Conservation (phyloP, 306 rosid species). For the Lotus japonicus region DNA sequence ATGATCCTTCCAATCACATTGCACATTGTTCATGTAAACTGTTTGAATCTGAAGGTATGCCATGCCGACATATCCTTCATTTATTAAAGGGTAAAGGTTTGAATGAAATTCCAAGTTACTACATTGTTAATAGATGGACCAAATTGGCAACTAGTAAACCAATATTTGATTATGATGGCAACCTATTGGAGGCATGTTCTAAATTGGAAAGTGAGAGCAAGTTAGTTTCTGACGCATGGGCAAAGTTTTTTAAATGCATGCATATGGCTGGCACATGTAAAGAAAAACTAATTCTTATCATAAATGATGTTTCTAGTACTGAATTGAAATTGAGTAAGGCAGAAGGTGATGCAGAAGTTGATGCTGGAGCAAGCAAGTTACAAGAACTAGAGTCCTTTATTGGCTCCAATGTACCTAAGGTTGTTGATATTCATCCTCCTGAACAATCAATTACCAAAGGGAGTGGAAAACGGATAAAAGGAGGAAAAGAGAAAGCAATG, state of each 20-base stretch:
- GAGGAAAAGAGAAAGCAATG: not conserved
- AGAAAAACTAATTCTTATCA: not conserved
- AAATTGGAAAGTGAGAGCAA: not conserved
- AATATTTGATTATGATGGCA: not conserved
- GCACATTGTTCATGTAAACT: not conserved
- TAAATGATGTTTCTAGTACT: no score
- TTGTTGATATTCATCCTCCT: no score
- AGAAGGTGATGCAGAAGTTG: no score
- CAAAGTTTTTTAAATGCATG: not conserved
- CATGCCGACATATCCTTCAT: not conserved
- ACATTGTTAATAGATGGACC: no score
- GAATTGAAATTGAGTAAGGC: no score
- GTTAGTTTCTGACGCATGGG: not conserved
- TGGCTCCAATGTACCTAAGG: not conserved
- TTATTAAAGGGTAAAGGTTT: no score
- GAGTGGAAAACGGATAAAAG: not conserved
- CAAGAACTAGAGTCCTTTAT: no score
- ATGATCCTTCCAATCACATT: not conserved
- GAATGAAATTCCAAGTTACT: no score
- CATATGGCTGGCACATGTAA: not conserved
- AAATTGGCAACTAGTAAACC: not conserved
- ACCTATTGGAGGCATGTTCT: not conserved
- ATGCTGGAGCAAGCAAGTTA: no score
- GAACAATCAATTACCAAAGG: not conserved
- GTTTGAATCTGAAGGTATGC: not conserved